Evolutionary conservation across 2,329 filamentous ascomycete genomes (phyloP), one percentile per base, ranked within the genome.

Genomic region (Epichloe hybrida): DNA sequence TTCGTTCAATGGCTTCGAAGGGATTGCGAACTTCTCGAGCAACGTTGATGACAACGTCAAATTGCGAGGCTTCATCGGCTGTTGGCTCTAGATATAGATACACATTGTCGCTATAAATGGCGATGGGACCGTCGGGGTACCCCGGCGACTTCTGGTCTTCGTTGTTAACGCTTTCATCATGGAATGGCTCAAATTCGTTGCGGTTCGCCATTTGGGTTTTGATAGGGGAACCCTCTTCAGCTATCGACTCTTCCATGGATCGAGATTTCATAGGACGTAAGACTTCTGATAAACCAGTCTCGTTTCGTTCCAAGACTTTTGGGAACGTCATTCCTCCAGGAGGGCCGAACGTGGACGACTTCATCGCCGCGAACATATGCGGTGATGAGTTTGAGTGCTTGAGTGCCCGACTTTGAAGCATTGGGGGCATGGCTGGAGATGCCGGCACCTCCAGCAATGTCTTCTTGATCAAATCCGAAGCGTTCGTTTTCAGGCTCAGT

Each of bases 1-100:
- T 46, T 56, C 52, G 64, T 55, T 58, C 64, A 47, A 58, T 57
- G 31, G 57, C 63, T 55, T 69, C 68, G 61, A 91, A 88, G 0
- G 87, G 87, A 59, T 93, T 90, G 52, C 75, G 74, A 2, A 93
- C 87, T 66, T 94, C 87, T 52, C 84, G 82, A 1, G 87, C 87
- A 6, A 91, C 87, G 56, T 94, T 94, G 61, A 93, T 81, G 17
- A 94, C 81, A 3, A 91, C 83, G 58, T 93, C 88, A 56, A 90
- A 94, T 36, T 78, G 74, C 11, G 83, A 75, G 2, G 86, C 86
- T 62, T 90, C 84, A 40, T 89, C 83, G 0, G 82, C 82, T 1
- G 83, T 87, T 0, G 87, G 87, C 62, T 94, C 87, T 40, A 87
- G 72, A 60, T 90, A 94, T 0, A 93, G 74, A 61, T 82, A 89